These are phyloP conservation scores for Fusarium abutilonis DNA, from an alignment of 2,329 filamentous ascomycete genomes.

Conservation along the genomic window DNA sequence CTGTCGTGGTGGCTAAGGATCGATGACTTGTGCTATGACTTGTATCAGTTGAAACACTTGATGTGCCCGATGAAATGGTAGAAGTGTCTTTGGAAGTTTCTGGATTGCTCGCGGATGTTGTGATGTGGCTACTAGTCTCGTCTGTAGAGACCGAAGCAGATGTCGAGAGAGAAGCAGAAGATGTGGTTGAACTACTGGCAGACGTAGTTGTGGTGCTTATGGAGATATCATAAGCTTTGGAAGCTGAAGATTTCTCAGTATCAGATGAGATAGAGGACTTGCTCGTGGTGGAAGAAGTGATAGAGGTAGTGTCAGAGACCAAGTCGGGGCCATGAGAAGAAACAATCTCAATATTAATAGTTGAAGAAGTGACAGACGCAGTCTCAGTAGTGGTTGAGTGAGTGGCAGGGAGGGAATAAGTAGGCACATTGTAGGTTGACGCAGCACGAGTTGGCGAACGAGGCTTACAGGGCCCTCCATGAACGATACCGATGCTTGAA, in stretches of 20 bases:
- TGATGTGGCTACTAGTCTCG: no score
- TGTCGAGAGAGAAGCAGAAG: no score
- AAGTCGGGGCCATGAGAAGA: not conserved
- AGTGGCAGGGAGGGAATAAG: conserved; percentile 19
- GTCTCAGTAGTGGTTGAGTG: conserved; percentile 3
- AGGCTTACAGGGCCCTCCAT: conserved; percentile 30
- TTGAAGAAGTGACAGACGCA: conserved; percentile 5
- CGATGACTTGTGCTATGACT: not conserved
- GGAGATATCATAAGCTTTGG: conserved; percentile 1
- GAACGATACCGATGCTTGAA: conserved; percentile 9
- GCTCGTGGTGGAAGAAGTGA: not conserved
- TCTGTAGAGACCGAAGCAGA: no score
- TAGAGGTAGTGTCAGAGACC: not conserved
- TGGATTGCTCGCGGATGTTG: no score
- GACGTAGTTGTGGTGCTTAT: conserved; percentile 3
- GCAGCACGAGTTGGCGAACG: conserved; percentile 18
- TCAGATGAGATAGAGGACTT: not conserved
- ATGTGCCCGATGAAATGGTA: no score
- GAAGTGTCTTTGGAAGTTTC: no score
- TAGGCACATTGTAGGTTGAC: conserved; percentile 14
- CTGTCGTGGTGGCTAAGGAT: not conserved
- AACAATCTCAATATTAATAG: not conserved
- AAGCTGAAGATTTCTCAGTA: conserved; percentile 1
- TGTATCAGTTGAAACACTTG: no score
- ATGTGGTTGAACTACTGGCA: not conserved